Evolutionary conservation across 768 basidiomycete species (phyloP).

Genomic region (Lactarius pseudohatsudake): DNA sequence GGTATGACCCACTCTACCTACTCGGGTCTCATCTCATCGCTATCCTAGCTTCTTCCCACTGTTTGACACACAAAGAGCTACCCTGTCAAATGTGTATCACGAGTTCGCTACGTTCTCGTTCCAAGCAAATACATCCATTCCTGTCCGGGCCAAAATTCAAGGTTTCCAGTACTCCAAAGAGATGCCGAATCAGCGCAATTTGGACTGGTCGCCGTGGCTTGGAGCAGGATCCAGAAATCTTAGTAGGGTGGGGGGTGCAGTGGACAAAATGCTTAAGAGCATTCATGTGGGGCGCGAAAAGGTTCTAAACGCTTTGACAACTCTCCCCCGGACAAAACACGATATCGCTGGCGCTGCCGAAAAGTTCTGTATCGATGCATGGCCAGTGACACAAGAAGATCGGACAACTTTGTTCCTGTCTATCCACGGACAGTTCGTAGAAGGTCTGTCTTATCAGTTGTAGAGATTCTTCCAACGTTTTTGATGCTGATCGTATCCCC

Average conservation of each 20-base stretch:
- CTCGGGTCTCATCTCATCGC: not conserved
- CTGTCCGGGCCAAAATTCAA: conserved; percentile 70
- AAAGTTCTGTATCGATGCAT: conserved; percentile 87
- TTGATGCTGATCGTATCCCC: not conserved
- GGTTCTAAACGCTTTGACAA: conserved; percentile 56
- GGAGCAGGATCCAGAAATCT: conserved; percentile 71
- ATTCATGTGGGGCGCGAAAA: conserved; percentile 72
- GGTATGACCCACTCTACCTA: conserved; percentile 44
- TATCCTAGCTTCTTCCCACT: conserved; percentile 71
- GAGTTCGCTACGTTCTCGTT: conserved; percentile 90
- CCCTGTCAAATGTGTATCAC: conserved; percentile 73
- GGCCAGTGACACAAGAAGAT: conserved; percentile 67
- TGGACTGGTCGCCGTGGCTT: conserved; percentile 78
- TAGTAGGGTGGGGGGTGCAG: conserved; percentile 57
- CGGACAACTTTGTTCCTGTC: conserved; percentile 58
- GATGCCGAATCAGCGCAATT: conserved; percentile 79
- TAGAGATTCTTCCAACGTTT: not conserved
- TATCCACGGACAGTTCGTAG: conserved; percentile 88
- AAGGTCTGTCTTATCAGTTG: conserved; percentile 55
- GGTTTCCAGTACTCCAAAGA: conserved; percentile 60
- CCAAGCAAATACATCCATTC: conserved; percentile 81
- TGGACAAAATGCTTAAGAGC: conserved; percentile 61
- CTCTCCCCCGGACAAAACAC: conserved; percentile 78
- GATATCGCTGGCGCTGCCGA: conserved; percentile 75
- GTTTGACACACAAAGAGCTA: conserved; percentile 74